phyloP scores from a whole-genome alignment of 805 yeast species.

The Priceomyces fermenticarens region DNA sequence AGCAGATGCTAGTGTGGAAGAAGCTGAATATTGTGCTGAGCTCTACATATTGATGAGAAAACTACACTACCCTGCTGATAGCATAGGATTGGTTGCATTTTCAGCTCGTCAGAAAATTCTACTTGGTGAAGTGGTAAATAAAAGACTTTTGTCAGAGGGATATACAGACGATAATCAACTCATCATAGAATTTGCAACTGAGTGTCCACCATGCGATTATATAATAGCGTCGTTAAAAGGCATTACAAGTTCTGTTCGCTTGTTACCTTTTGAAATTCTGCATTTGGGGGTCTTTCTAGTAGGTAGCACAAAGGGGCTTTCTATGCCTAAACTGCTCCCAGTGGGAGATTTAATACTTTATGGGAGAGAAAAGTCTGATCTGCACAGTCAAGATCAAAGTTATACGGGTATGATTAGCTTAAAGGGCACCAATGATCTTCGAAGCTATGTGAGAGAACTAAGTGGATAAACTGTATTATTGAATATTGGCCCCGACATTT shows the following conservation, averaged over 20 bases:
- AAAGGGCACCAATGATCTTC: too few relatives aligned
- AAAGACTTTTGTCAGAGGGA: neutral
- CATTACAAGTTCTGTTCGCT: neutral
- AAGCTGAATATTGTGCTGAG: constrained; percentile 28
- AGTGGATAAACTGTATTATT: too few relatives aligned
- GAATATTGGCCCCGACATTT: too few relatives aligned
- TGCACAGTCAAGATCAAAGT: too few relatives aligned
- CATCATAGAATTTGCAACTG: neutral
- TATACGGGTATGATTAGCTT: too few relatives aligned
- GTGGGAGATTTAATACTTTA: neutral
- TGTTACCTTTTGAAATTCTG: neutral
- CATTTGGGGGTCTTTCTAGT: constrained; percentile 1
- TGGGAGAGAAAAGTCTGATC: neutral
- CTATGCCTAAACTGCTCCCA: neutral
- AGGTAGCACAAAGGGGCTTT: neutral
- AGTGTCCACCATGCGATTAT: constrained; percentile 1
- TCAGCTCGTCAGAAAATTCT: constrained; percentile 40
- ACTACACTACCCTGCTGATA: constrained; percentile 37
- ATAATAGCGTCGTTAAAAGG: neutral
- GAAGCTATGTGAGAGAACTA: too few relatives aligned
- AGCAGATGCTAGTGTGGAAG: constrained; percentile 9
- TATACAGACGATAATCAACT: neutral
- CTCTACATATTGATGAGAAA: constrained; percentile 46
- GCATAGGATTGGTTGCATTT: constrained; percentile 41
- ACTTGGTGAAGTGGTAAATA: constrained; percentile 33